Conservation (phyloP, 2,329 filamentous ascomycete species). For the Aspergillus piperis region DNA sequence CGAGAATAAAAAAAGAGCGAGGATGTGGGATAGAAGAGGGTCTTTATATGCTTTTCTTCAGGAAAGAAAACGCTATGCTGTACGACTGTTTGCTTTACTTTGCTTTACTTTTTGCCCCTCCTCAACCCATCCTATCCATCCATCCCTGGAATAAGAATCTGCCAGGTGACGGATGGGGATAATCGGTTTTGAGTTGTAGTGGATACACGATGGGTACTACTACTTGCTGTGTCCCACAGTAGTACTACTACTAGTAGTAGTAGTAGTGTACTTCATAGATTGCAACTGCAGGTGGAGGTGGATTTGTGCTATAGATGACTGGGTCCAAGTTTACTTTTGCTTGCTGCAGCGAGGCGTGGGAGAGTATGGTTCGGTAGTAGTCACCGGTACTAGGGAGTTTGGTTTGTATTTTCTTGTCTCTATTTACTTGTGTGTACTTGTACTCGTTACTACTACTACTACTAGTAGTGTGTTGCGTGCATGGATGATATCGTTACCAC, state of each 20-base stretch:
- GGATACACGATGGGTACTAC: too few relatives aligned
- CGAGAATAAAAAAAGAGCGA: neutral
- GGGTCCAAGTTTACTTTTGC: neutral
- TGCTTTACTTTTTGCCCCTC: neutral
- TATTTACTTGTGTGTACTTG: too few relatives aligned
- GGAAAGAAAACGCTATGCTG: neutral
- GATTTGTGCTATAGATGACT: neutral
- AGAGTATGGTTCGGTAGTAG: neutral
- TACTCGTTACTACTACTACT: too few relatives aligned
- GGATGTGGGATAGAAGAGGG: neutral
- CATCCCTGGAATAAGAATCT: too few relatives aligned
- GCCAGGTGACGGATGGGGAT: too few relatives aligned
- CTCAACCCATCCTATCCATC: neutral
- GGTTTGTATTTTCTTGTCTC: too few relatives aligned
- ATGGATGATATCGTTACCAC: too few relatives aligned
- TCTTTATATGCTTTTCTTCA: neutral
- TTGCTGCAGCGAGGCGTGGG: neutral
- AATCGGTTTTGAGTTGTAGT: too few relatives aligned
- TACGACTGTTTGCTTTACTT: neutral
- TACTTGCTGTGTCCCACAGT: too few relatives aligned
- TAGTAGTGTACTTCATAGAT: too few relatives aligned
- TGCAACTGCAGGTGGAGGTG: neutral
- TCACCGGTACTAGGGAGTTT: neutral
- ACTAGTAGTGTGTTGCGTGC: too few relatives aligned
- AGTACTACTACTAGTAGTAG: too few relatives aligned